Percentiles rank a stretch among this genome's conserved stretches.
These are phyloP conservation scores for Polytolypa hystricis DNA, from an alignment of 2,329 filamentous ascomycete species.

Conservation along the genomic window DNA sequence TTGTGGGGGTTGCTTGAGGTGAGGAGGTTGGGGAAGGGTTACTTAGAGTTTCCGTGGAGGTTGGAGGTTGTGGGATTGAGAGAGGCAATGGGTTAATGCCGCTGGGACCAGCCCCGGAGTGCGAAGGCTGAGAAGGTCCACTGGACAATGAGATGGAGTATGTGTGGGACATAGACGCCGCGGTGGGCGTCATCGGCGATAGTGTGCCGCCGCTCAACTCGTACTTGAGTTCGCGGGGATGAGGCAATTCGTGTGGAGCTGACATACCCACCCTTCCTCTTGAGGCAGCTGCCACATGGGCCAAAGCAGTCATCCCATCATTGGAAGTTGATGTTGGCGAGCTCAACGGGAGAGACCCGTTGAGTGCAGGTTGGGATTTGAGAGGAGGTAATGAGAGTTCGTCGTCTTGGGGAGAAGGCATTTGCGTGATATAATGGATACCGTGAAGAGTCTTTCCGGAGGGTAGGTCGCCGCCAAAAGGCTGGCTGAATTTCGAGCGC, in stretches of 20 bases:
- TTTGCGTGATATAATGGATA: slow-evolving; percentile 13
- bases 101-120: no score
- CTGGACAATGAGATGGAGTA: not conserved
- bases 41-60: slow-evolving; percentile 1
- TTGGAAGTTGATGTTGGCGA: slow-evolving; percentile 4
- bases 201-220: slow-evolving; percentile 4
- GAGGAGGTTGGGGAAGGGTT: slow-evolving; percentile 2
- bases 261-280: no score
- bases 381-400: slow-evolving; percentile 11
- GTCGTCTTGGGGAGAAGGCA: slow-evolving; percentile 9
- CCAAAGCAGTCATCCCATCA: slow-evolving; percentile 7
- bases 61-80: slow-evolving; percentile 1
- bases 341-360: not conserved
- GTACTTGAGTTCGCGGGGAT: slow-evolving; percentile 8
- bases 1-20: slow-evolving; percentile 5
- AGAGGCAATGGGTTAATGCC: no score
- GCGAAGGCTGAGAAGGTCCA: no score
- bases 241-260: slow-evolving; percentile 1
- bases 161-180: slow-evolving; percentile 3
- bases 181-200: slow-evolving; percentile 3
- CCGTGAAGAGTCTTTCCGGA: slow-evolving; percentile 10
- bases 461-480: slow-evolving; percentile 1
- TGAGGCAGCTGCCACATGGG: slow-evolving; percentile 3
- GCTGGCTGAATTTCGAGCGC: not conserved
- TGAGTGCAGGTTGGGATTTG: slow-evolving; percentile 5